Conservation (phyloP, 495 filamentous ascomycete species). For the Aspergillus sclerotiicarbonarius region DNA sequence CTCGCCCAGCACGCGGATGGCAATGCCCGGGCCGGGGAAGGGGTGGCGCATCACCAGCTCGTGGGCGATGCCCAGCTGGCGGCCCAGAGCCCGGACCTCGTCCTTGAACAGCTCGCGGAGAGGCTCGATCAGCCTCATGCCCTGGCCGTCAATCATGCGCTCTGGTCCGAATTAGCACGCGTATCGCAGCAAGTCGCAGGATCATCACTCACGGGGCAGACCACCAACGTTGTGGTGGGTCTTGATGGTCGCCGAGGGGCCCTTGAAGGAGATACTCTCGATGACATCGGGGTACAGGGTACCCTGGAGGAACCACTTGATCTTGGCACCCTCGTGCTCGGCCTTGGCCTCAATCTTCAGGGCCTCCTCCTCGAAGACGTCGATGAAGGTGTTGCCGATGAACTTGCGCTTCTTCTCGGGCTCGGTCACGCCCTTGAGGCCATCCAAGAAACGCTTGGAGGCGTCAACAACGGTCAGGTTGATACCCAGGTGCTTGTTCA, state of each 20-base stretch:
- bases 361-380: constrained; percentile 81
- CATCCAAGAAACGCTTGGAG: constrained; percentile 65
- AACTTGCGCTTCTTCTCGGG: constrained; percentile 94
- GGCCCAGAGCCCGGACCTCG: constrained; percentile 73
- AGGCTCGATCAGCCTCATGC: constrained; percentile 74
- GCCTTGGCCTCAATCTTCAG: constrained; percentile 70
- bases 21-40: constrained; percentile 82
- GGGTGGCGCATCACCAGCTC: constrained; percentile 83
- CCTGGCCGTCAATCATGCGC: constrained; percentile 54
- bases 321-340: constrained; percentile 60
- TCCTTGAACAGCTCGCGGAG: constrained; percentile 81
- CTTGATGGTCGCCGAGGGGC: constrained; percentile 79
- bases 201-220: constrained; percentile 27
- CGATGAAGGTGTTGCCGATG: constrained; percentile 83
- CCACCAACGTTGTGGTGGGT: constrained; percentile 86
- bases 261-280: constrained; percentile 79
- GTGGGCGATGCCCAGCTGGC: constrained; percentile 70
- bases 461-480: constrained; percentile 88
- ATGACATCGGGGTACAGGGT: constrained; percentile 83
- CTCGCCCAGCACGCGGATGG: constrained; percentile 85
- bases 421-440: constrained; percentile 72
- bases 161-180: constrained; percentile 24
- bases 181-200: background rate
- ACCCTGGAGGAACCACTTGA: constrained; percentile 84
- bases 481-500: constrained; percentile 77